Evolutionary conservation across 345 rosid species (phyloP).

Genomic region (Pugionium cornutum): DNA sequence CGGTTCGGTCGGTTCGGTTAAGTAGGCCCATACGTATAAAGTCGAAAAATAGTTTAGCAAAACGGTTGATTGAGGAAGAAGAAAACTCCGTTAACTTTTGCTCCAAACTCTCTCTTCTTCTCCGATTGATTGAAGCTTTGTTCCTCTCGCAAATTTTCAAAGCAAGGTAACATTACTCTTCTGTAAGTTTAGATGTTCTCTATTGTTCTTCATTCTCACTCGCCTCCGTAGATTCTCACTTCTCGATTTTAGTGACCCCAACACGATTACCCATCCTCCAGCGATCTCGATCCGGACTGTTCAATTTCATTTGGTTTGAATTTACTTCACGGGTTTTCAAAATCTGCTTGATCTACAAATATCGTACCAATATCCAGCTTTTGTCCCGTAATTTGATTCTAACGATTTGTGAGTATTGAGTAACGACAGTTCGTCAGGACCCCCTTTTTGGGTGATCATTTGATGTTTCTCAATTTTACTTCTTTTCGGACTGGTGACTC

Average conservation of each 20-base stretch:
- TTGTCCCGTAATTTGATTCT: background rate
- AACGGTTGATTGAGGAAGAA: constrained; percentile 29
- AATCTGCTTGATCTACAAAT: background rate
- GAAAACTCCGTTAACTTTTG: constrained; percentile 20
- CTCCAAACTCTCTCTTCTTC: constrained; percentile 2
- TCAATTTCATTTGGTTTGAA: background rate
- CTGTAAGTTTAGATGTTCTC: background rate
- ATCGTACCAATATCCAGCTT: background rate
- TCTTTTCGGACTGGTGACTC: constrained; percentile 7
- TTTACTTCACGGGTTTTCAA: background rate
- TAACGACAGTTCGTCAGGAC: background rate
- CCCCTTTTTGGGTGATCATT: background rate
- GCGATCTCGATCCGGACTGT: background rate
- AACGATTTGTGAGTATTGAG: no score
- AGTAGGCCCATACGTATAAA: no score
- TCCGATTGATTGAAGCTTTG: constrained; percentile 18
- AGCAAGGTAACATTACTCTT: constrained; percentile 10
- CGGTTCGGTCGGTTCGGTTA: no score
- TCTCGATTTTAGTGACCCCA: no score
- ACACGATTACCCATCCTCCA: background rate
- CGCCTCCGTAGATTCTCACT: background rate
- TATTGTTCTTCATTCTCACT: background rate
- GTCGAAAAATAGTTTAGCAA: no score
- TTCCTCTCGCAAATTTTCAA: constrained; percentile 19
- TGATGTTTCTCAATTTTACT: background rate